Base-by-base conservation (phyloP, 805 yeast species). In the Ogataea minuta region DNA sequence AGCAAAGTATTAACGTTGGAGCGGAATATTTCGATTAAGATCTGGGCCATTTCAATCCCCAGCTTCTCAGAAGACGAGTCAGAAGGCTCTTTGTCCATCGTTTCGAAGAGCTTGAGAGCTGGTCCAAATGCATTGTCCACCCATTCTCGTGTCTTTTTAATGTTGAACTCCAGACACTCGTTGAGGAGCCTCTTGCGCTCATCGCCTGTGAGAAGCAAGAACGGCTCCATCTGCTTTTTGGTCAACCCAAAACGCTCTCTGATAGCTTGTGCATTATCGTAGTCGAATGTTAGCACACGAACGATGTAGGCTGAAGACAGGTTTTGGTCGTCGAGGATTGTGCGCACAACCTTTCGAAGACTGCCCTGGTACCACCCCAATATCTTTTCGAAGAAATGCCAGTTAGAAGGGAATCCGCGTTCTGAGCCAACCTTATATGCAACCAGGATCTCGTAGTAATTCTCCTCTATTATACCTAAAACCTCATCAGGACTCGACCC, bases 141-240 rank as follows among this genome's bases (percentile, higher is more conserved):
- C 98, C 98, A 93, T 63, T 88, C 95, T 11, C 73, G 74, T 71
- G 91, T 82, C 60, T 88, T 88, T 15, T 63, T 63, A 3, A 82
- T 75, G 38, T 88, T 78, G 48, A 89, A 74, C 44, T 74, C 70
- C 60, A 87, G 66, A 58, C 88, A 90, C 55, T 91, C 97, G 39
- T 78, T 81, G 52, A 90, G 71, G 9, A 93, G 72, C 24, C 71
- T 70, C 39, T 81, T 81, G 60, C 85, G 88, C 47, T 81, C 77
- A 21, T 79, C 82, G 27, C 81, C 89, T 6, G 50, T 37, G 12
- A 61, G 34, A 7, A 59, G 31, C 5, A 89, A 79, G 59, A 84
- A 67, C 52, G 81, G 63, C 46, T 73, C 66, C 44, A 71, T 48
- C 30, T 70, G 46, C 4, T 65, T 68, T 45, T 77, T 75, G 3